Conservation (phyloP, 768 basidiomycete species). For the Baorangia bicolor region DNA sequence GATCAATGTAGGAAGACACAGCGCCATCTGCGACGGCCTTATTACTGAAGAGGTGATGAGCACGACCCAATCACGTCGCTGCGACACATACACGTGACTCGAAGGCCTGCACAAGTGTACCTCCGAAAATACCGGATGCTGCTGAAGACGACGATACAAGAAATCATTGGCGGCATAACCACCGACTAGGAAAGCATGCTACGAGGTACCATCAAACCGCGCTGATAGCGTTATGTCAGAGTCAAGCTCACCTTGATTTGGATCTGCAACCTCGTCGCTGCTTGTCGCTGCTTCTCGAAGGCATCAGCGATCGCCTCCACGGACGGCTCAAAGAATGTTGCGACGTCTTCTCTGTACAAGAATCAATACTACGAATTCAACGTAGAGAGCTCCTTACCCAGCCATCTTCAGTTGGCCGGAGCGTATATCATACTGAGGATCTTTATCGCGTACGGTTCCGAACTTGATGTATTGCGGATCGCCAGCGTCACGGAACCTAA, state of each 20-base stretch:
- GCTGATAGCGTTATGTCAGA: not conserved
- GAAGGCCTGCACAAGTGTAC: constrained; percentile 47
- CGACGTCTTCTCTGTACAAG: constrained; percentile 33
- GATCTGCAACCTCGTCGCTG: constrained; percentile 22
- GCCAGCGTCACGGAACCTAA: constrained; percentile 37
- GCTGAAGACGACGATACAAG: constrained; percentile 42
- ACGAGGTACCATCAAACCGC: not conserved
- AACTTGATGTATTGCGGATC: constrained; percentile 40
- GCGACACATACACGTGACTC: constrained; percentile 43
- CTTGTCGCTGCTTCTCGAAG: constrained; percentile 30
- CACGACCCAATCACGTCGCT: not conserved
- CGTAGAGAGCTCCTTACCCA: constrained; percentile 29
- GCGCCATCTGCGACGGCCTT: constrained; percentile 55
- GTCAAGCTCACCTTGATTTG: constrained; percentile 20
- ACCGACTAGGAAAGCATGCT: constrained; percentile 49
- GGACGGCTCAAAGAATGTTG: constrained; percentile 43
- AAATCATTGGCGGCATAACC: constrained; percentile 51
- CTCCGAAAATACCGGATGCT: constrained; percentile 33
- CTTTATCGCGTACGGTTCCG: constrained; percentile 36
- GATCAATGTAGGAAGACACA: constrained; percentile 39
- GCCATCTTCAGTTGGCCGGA: constrained; percentile 37
- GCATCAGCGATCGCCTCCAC: constrained; percentile 35
- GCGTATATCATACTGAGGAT: constrained; percentile 34
- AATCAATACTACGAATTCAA: not conserved
- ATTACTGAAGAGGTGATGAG: constrained; percentile 25